These are phyloP conservation scores for Candida golubevii DNA, from an alignment of 805 yeast genomes.

Conservation along the genomic window DNA sequence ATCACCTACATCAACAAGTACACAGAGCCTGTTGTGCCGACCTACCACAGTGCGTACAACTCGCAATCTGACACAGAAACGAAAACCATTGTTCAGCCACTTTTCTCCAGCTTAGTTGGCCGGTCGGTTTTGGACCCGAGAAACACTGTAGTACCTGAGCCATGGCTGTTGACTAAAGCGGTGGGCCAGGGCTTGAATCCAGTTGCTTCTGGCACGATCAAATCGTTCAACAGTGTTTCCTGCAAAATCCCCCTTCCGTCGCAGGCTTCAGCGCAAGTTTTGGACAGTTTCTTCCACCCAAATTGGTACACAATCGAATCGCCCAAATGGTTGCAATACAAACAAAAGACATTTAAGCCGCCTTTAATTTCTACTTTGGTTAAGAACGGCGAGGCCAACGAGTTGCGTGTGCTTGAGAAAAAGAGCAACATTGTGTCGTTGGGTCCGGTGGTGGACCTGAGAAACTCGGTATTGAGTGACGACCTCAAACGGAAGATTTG, in stretches of 20 bases:
- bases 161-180: slow-evolving; percentile 62
- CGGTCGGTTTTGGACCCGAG: slow-evolving; percentile 76
- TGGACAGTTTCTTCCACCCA: slow-evolving; percentile 40
- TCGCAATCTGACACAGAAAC: slow-evolving; percentile 27
- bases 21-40: slow-evolving; percentile 26
- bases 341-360: slow-evolving; percentile 20
- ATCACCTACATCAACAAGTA: slow-evolving; percentile 30
- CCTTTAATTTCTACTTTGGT: slow-evolving; percentile 26
- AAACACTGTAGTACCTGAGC: slow-evolving; percentile 61
- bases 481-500: slow-evolving; percentile 32
- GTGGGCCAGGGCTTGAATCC: slow-evolving; percentile 27
- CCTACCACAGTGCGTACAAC: slow-evolving; percentile 25
- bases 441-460: slow-evolving; percentile 36
- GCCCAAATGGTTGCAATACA: slow-evolving; percentile 41
- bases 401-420: slow-evolving; percentile 17
- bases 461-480: slow-evolving; percentile 29
- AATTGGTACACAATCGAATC: slow-evolving; percentile 42
- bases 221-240: slow-evolving; percentile 27
- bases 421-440: slow-evolving; percentile 29
- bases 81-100: slow-evolving; percentile 63
- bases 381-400: slow-evolving; percentile 19
- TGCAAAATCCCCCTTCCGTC: slow-evolving; percentile 34
- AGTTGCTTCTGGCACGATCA: slow-evolving; percentile 24
- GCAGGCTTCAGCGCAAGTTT: slow-evolving; percentile 29
- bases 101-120: slow-evolving; percentile 69